Percentiles rank a stretch among this genome's conserved stretches.
phyloP scores from a whole-genome alignment of 768 basidiomycete species.

The Mycena olivaceomarginata region DNA sequence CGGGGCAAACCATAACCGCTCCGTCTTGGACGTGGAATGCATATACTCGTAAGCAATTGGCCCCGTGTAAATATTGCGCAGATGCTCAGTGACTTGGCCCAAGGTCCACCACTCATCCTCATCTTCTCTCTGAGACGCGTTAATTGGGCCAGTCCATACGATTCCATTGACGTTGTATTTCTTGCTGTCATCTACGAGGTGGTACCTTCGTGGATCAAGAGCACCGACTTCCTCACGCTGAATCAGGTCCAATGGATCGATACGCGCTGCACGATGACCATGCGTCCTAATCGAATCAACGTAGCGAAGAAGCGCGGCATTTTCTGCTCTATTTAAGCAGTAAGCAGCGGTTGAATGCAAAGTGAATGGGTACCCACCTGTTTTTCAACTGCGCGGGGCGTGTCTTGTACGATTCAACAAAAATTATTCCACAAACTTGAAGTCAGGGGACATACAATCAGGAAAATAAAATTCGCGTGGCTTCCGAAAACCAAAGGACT shows the following conservation, averaged over 20 bases:
- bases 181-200: slow-evolving; percentile 71
- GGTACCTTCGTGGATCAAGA: slow-evolving; percentile 86
- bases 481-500: slow-evolving; percentile 87
- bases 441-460: slow-evolving; percentile 74
- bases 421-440: slow-evolving; percentile 66
- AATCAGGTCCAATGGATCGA: slow-evolving; percentile 93
- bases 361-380: slow-evolving; percentile 10
- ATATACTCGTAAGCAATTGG: slow-evolving; percentile 95
- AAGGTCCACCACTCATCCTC: slow-evolving; percentile 78
- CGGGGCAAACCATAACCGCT: slow-evolving; percentile 75
- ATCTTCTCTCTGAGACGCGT: slow-evolving; percentile 45
- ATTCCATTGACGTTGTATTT: slow-evolving; percentile 88
- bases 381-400: slow-evolving; percentile 41
- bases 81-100: slow-evolving; percentile 79
- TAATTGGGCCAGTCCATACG: slow-evolving; percentile 79
- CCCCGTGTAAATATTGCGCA: slow-evolving; percentile 87
- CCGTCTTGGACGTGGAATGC: slow-evolving; percentile 91
- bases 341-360: not conserved
- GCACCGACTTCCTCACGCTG: slow-evolving; percentile 88
- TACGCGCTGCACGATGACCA: slow-evolving; percentile 88
- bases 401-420: slow-evolving; percentile 26
- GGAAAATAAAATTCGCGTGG: slow-evolving; percentile 65
- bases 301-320: slow-evolving; percentile 90
- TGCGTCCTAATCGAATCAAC: slow-evolving; percentile 93
- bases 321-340: slow-evolving; percentile 69